These are phyloP conservation scores for Aureobasidium namibiae DNA, from an alignment of 2,329 filamentous ascomycete species.

Conservation along the genomic window DNA sequence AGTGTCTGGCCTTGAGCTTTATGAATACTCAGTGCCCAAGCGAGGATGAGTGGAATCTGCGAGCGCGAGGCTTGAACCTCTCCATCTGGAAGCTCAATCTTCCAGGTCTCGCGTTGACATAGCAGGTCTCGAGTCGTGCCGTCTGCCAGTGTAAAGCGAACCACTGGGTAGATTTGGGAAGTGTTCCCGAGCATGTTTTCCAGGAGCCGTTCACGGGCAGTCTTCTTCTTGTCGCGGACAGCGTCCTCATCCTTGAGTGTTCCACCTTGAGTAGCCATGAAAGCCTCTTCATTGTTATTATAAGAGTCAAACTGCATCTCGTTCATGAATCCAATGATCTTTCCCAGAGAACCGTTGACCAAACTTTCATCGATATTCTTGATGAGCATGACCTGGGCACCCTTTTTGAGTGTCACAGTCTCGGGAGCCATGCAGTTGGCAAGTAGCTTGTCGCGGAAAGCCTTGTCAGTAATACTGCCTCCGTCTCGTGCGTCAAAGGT, in stretches of 20 bases:
- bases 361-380: constrained; percentile 94
- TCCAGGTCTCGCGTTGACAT: constrained; percentile 85
- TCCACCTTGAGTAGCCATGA: constrained; percentile 39
- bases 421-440: constrained; percentile 90
- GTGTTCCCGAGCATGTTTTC: constrained; percentile 40
- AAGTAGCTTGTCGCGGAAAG: constrained; percentile 67
- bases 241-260: constrained; percentile 35
- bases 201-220: constrained; percentile 43
- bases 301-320: constrained; percentile 54
- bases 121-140: constrained; percentile 69
- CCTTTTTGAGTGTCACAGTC: constrained; percentile 71
- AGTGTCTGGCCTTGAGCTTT: constrained; percentile 95
- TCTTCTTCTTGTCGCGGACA: constrained; percentile 23
- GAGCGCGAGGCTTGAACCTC: constrained; percentile 82
- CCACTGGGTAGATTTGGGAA: constrained; percentile 64
- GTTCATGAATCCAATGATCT: constrained; percentile 72
- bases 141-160: constrained; percentile 73
- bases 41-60: constrained; percentile 73
- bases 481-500: constrained; percentile 67
- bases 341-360: constrained; percentile 90
- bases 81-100: constrained; percentile 90
- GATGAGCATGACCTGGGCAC: constrained; percentile 98
- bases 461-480: constrained; percentile 58
- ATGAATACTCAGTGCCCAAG: constrained; percentile 95
- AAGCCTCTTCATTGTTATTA: constrained; percentile 48